Conservation (phyloP, 108 stramenopile genomes). For the Cyclotella atomus region DNA sequence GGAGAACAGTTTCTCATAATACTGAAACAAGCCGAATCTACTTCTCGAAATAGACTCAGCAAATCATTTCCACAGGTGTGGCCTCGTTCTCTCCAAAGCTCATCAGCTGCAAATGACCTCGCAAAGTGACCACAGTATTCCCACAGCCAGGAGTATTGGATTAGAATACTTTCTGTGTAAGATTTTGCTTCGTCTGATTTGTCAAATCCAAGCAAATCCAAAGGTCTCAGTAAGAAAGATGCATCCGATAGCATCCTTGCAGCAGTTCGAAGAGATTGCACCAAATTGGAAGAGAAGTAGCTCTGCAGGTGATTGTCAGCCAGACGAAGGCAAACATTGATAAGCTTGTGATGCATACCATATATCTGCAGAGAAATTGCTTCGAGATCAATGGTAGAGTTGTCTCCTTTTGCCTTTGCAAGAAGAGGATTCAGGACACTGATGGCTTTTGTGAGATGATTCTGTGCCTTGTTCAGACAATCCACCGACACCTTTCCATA, state of each 20-base stretch:
- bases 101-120: conserved; percentile 83
- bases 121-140: conserved; percentile 91
- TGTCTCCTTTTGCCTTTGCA: conserved; percentile 36
- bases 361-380: conserved; percentile 77
- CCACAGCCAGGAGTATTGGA: conserved; percentile 83
- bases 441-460: conserved; percentile 66
- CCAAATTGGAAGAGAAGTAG: conserved; percentile 80
- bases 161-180: conserved; percentile 52
- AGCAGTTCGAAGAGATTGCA: conserved; percentile 71
- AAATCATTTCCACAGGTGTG: conserved; percentile 77
- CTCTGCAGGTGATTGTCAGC: conserved; percentile 79
- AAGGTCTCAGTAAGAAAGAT: conserved; percentile 47
- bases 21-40: conserved; percentile 31
- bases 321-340: conserved; percentile 77
- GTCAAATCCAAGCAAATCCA: conserved; percentile 14
- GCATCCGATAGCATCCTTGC: conserved; percentile 67
- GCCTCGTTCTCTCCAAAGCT: conserved; percentile 78
- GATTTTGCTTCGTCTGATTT: conserved; percentile 7
- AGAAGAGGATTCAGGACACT: conserved; percentile 55
- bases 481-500: conserved; percentile 64
- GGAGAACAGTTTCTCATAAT: conserved; percentile 28
- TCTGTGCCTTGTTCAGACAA: conserved; percentile 79
- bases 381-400: conserved; percentile 48
- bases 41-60: conserved; percentile 59
- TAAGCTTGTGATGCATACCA: conserved; percentile 75